Evolutionary conservation across 257 asterid species (phyloP), one percentile per base, ranked within the genome.

Genomic region (Ballota nigra): DNA sequence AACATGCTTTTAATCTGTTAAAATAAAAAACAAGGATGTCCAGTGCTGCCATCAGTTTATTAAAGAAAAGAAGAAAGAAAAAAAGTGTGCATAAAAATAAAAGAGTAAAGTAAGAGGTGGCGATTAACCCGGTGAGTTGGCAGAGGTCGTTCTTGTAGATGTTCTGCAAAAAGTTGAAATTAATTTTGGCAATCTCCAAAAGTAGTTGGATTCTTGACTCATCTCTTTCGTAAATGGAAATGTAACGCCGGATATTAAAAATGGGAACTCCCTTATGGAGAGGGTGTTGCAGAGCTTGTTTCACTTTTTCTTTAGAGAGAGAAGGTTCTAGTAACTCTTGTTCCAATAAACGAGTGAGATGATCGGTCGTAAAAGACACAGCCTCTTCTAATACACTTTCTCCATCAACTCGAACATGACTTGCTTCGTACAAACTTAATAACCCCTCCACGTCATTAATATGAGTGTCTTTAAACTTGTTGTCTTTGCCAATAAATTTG

Each of bases 361-460:
- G 67, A 57, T 67, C 33, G 1, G 53, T 20, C 8, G 80, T 38
- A 13, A 79, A 70, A 5, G 28, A 19, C 13, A 29, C 33, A 10
- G 79, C 82, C 20, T 82, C 81, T 0, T 78, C 81, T 7, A 82
- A 66, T 0, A 78, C 62, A 4, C n/a, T 23, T 16, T 85, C 89
- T 2, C 73, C 76, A 3, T 40, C 76, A n/a, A 75, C 75, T 16
- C 79, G 67, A 2, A 82, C 49, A 31, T 81, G 79, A 12, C 84
- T 53, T 8, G 86, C 88, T 52, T 84, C 84, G 4, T 79, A 84
- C 53, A 84, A 43, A 57, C 73, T 79, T 11, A 81, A 51, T 0
- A 84, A 4, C 0, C 85, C 83, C 18, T 41, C 79, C 0, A 16
- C 8, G 2, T 81, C 80, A 1, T 20, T 33, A 0, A 3, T 60